Evolutionary conservation across 805 yeast species (phyloP).

Genomic region (Yarrowia sp.): DNA sequence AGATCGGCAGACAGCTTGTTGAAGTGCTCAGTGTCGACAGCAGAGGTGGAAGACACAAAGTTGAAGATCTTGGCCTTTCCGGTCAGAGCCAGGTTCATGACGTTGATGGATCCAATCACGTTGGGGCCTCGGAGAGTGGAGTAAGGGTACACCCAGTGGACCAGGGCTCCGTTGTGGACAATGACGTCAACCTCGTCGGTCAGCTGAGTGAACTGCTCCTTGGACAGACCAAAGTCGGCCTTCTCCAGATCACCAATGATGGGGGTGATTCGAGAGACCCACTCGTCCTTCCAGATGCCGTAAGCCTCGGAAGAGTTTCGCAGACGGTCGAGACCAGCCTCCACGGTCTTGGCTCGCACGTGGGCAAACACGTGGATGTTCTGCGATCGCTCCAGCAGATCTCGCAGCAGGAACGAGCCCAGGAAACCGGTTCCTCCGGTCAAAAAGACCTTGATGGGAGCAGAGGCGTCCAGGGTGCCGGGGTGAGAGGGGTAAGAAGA

Average conservation of each 20-base stretch:
- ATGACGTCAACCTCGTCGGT: constrained; percentile 68
- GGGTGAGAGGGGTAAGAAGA: constrained; percentile 47
- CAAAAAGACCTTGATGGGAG: constrained; percentile 62
- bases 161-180: constrained; percentile 95
- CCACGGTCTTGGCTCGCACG: constrained; percentile 74
- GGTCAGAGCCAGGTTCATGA: constrained; percentile 66
- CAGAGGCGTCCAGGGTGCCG: constrained; percentile 39
- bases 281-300: constrained; percentile 71
- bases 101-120: constrained; percentile 82
- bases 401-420: constrained; percentile 83
- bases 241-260: constrained; percentile 79
- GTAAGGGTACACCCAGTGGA: constrained; percentile 98
- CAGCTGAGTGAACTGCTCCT: constrained; percentile 55
- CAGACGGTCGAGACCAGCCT: constrained; percentile 72
- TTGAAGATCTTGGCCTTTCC: constrained; percentile 84
- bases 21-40: constrained; percentile 80
- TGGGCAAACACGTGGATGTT: constrained; percentile 69
- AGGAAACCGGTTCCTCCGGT: constrained; percentile 97
- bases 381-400: constrained; percentile 57
- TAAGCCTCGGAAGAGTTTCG: constrained; percentile 71
- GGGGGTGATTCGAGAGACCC: constrained; percentile 56
- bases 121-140: constrained; percentile 86
- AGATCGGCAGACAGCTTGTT: constrained; percentile 71
- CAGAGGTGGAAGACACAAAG: constrained; percentile 94
- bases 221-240: constrained; percentile 65